Evolutionary conservation across 441 rosid species (phyloP).

Genomic region (Populus hybrid): DNA sequence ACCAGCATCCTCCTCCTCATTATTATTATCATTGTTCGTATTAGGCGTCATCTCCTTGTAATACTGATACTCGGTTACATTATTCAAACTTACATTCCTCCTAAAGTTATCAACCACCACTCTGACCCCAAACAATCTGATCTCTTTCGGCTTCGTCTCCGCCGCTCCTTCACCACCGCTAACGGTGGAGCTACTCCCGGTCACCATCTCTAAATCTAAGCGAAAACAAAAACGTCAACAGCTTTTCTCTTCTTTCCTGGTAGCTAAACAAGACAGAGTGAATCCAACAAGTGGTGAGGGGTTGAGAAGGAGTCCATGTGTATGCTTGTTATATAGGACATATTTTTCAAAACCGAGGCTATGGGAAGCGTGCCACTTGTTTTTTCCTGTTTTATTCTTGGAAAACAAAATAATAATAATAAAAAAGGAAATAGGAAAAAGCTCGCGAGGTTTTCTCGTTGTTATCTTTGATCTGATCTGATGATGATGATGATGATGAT

Average conservation of each 20-base stretch:
- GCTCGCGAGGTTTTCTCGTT: not conserved
- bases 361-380: not conserved
- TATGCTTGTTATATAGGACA: not conserved
- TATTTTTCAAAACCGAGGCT: not conserved
- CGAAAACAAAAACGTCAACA: not conserved
- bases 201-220: conserved; percentile 1
- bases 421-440: too few species aligned
- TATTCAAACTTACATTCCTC: conserved; percentile 87
- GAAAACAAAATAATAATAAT: not conserved
- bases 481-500: too few species aligned
- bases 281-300: not conserved
- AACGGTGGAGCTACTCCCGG: conserved; percentile 24
- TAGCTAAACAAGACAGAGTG: not conserved
- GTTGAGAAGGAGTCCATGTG: not conserved
- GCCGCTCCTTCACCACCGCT: conserved; percentile 6
- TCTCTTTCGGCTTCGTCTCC: conserved; percentile 40
- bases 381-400: not conserved
- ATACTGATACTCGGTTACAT: conserved; percentile 81
- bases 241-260: not conserved
- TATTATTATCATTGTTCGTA: conserved; percentile 10
- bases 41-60: conserved; percentile 20
- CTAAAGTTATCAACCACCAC: conserved; percentile 91
- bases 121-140: conserved; percentile 88
- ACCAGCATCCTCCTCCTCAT: conserved; percentile 32
- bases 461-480: too few species aligned